Base-by-base conservation (phyloP, 768 basidiomycete species). In the Gautieria morchelliformis region DNA sequence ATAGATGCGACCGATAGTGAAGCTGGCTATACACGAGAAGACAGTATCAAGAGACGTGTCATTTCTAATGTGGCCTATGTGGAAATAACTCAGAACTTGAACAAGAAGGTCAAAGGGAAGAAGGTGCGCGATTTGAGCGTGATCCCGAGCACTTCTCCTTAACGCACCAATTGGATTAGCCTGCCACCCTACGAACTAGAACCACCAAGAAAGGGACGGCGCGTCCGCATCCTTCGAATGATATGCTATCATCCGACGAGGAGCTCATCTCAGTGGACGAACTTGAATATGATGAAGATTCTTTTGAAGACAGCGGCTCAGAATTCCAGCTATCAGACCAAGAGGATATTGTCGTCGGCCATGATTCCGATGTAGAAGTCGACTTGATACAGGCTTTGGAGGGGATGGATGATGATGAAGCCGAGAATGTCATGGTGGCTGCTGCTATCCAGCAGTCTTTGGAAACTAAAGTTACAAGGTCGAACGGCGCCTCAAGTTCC, bases 261-360 rank as follows among this genome's bases (percentile, higher is more conserved):
- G 35, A 66, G 22, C 64, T 56, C 11, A 59, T 63, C 24, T 72
- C 71, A 39, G 72, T 77, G 19, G 68, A 70, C 44, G 74, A 70
- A 19, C 63, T 72, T 40, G 75, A 75, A 40, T 74, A 71, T 58
- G 69, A 72, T 48, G 75, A 75, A 44, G 61, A 67, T 20, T 83
- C 85, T 58, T 81, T 78, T 17, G 77, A 77, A 32, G 77, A 73
- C 54, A 80, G 77, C 65, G 82, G 75, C 27, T 87, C 86, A 41
- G 84, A 85, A 56, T 87, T 84, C 61, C 71, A 78, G 42, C 71
- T 59, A 3, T 75, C 76, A 24, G 66, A 66, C 24, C 59, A 60
- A 17, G 65, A 65, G 35, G 64, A 59, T 12, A 61, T 53, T 11
- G 70, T 73, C 17, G 62, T 58, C 0, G 61, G 35, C 10, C 35